Base-by-base conservation (phyloP, 441 rosid genomes). In the Omphalea diandra region DNA sequence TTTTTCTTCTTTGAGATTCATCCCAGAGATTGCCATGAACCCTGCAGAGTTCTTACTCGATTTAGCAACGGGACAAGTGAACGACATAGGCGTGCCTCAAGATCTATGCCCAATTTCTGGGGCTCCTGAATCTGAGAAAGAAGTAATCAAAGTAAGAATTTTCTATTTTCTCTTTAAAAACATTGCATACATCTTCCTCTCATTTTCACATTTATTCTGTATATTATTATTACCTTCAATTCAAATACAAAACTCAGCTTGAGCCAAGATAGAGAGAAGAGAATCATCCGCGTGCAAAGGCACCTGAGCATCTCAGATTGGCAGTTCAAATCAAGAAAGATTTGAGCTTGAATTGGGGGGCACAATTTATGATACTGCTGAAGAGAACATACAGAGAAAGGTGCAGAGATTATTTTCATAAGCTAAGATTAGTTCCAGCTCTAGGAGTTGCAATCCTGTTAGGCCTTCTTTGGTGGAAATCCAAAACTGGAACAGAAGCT, bases 381-480 rank as follows among this genome's bases (percentile, higher is more conserved):
- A 86, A 73, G 79, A 85, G 97, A 82, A 92, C 98, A 61, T 90
- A 81, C 75, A 87, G 85, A 81, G 97, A 90, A 64, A 74, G 99
- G 81, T 76, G 88, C 31, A 74, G 85, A 66, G 99, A 95, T 67
- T 95, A 95, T 77, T 90, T 90, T 60, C 95, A 95, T 54, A 85
- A 73, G 77, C 83, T 95, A 31, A 90, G 99, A 76, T 79, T 95
- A n/a, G 76, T 85, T 70, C 99, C 90, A 75, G 87, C 98, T 7
- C 75, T 92, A 7, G 99, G 98, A 5, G 79, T 95, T 72, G 98
- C 98, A 31, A 78, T 92, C 70, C 74, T 92, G 70, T 80, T 94
- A 54, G 97, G 99, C 71, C 94, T 92, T 71, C 98, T 94, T 20
- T 94, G 99, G 98, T 92, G 98, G 99, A 86, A 94, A 73, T 94